These are phyloP conservation scores for Pyronema domesticum DNA, from an alignment of 495 filamentous ascomycete species.

Conservation along the genomic window DNA sequence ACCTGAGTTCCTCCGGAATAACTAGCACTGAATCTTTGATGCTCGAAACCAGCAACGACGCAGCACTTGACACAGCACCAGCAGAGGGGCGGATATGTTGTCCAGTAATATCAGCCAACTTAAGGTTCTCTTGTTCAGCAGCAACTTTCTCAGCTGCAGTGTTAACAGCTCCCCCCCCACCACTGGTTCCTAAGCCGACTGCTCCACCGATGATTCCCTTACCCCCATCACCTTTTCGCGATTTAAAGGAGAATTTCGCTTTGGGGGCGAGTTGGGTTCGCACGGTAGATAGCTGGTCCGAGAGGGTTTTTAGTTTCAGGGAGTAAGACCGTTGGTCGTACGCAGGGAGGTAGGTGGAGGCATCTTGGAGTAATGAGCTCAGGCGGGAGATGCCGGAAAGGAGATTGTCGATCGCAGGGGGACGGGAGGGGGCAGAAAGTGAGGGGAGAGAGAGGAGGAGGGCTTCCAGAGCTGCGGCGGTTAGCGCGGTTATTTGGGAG, in stretches of 20 bases:
- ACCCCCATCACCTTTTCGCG: slow-evolving; percentile 35
- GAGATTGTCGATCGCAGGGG: slow-evolving; percentile 49
- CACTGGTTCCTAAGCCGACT: slow-evolving; percentile 30
- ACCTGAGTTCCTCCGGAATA: slow-evolving; percentile 40
- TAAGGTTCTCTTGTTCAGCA: not conserved
- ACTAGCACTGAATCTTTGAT: slow-evolving; percentile 58
- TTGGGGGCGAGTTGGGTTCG: slow-evolving; percentile 43
- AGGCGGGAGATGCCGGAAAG: slow-evolving; percentile 47
- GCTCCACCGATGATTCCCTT: slow-evolving; percentile 39
- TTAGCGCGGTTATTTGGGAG: not conserved
- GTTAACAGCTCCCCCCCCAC: slow-evolving; percentile 13
- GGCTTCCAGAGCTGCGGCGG: slow-evolving; percentile 9
- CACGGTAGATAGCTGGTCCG: slow-evolving; percentile 43
- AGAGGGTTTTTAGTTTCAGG: slow-evolving; percentile 52
- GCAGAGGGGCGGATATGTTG: slow-evolving; percentile 50
- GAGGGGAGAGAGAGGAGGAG: slow-evolving; percentile 12
- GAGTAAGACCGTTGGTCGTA: slow-evolving; percentile 62
- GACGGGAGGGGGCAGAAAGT: slow-evolving; percentile 28
- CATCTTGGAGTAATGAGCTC: slow-evolving; percentile 50
- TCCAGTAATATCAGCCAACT: not conserved
- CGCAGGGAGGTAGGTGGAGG: slow-evolving; percentile 48
- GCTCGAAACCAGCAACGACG: slow-evolving; percentile 55
- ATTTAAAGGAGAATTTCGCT: slow-evolving; percentile 59
- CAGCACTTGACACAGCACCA: slow-evolving; percentile 44
- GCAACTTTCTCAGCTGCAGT: not conserved